Percentiles rank a stretch among this genome's conserved stretches.
phyloP scores from a whole-genome alignment of 2,329 filamentous ascomycete genomes.

The Thermomyces lanuginosus region DNA sequence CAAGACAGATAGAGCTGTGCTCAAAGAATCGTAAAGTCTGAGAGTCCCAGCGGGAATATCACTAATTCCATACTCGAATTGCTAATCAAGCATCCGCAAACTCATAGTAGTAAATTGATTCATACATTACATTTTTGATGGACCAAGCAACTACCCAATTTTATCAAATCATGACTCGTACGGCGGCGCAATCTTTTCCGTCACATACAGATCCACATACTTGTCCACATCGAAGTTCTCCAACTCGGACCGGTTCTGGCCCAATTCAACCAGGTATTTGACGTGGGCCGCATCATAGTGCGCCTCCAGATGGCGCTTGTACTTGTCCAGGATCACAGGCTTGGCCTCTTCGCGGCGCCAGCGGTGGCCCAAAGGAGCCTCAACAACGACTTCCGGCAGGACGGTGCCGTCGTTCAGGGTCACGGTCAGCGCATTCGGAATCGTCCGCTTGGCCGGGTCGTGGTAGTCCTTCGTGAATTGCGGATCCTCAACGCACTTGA shows the following conservation, averaged over 20 bases:
- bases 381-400: constrained; percentile 76
- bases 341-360: constrained; percentile 89
- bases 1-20: too few species aligned
- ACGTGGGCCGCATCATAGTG: constrained; percentile 67
- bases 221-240: constrained; percentile 74
- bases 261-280: constrained; percentile 65
- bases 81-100: too few species aligned
- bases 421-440: constrained; percentile 91
- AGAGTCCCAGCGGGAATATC: too few species aligned
- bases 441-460: constrained; percentile 79
- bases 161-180: constrained; percentile 2
- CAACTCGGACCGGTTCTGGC: constrained; percentile 56
- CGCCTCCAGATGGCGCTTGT: constrained; percentile 73
- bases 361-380: constrained; percentile 86
- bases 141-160: neutral
- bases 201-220: constrained; percentile 77
- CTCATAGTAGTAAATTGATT: constrained; percentile 1
- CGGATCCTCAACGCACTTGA: constrained; percentile 90
- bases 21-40: too few species aligned
- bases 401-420: constrained; percentile 87
- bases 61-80: too few species aligned
- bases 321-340: constrained; percentile 91
- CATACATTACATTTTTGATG: neutral
- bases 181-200: constrained; percentile 27
- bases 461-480: constrained; percentile 94